Conservation (phyloP, 805 yeast species). For the Candida arabinofermentans region DNA sequence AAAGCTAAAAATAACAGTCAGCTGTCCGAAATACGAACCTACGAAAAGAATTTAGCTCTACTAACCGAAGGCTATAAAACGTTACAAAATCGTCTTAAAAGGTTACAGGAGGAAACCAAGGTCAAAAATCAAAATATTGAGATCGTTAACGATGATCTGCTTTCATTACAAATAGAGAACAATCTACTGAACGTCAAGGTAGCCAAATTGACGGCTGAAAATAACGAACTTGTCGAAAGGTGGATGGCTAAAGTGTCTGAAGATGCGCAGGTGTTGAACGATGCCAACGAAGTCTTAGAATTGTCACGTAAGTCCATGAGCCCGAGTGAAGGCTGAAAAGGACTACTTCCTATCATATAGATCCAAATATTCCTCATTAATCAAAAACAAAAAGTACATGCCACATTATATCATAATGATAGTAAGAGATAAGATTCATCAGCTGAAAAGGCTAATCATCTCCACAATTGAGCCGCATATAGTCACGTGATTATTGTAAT, state of each 20-base stretch:
- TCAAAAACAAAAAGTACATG: no score
- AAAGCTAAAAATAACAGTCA: slow-evolving; percentile 5
- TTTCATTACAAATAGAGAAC: slow-evolving; percentile 46
- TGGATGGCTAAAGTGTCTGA: slow-evolving; percentile 41
- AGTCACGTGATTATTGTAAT: background rate
- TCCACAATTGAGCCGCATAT: background rate
- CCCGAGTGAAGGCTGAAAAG: slow-evolving; percentile 7
- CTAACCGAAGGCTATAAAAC: slow-evolving; percentile 23
- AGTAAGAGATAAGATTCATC: no score
- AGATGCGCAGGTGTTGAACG: slow-evolving; percentile 41
- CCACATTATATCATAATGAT: no score
- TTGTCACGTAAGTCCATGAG: slow-evolving; percentile 12
- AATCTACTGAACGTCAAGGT: slow-evolving; percentile 37
- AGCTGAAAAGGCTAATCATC: no score
- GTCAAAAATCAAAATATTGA: slow-evolving; percentile 44
- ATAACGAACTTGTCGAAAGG: slow-evolving; percentile 36
- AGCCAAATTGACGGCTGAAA: slow-evolving; percentile 32
- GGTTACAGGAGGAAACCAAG: slow-evolving; percentile 29
- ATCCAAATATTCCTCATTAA: background rate
- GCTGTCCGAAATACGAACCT: slow-evolving; percentile 6
- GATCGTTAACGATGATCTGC: slow-evolving; percentile 45
- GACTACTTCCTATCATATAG: no score
- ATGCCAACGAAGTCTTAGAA: slow-evolving; percentile 33
- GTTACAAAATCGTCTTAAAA: slow-evolving; percentile 15
- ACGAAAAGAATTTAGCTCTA: slow-evolving; percentile 15